phyloP scores from a whole-genome alignment of 257 asterid genomes.

The Solanum sparsipilum region DNA sequence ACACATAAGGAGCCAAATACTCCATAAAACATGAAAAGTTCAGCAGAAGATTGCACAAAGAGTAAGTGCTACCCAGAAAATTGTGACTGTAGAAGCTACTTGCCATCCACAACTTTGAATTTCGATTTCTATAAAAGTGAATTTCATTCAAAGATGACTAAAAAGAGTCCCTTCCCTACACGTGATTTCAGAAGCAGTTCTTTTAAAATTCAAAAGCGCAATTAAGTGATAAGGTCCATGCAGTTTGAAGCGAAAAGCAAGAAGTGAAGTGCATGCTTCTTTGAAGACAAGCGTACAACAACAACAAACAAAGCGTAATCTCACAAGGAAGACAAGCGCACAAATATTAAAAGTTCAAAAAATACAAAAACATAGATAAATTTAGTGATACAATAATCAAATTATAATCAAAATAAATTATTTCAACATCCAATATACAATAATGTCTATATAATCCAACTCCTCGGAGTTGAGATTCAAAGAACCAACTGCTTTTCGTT shows the following conservation, averaged over 20 bases:
- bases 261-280: not conserved
- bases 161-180: not conserved
- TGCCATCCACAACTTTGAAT: not conserved
- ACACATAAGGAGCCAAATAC: not conserved
- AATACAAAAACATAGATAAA: not conserved
- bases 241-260: not conserved
- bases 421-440: not conserved
- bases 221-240: not conserved
- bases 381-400: not conserved
- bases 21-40: not conserved
- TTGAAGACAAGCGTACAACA: not conserved
- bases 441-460: not conserved
- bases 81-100: not conserved
- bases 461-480: not conserved
- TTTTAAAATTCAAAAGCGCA: not conserved
- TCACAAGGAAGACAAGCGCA: not conserved
- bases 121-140: not conserved
- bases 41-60: not conserved
- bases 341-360: not conserved
- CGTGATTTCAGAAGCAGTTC: not conserved
- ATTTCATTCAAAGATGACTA: not conserved
- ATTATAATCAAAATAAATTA: not conserved
- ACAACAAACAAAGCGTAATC: not conserved
- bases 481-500: not conserved
- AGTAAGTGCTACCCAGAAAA: not conserved